Conservation (phyloP, 768 basidiomycete genomes). For the Amanita molliuscula region DNA sequence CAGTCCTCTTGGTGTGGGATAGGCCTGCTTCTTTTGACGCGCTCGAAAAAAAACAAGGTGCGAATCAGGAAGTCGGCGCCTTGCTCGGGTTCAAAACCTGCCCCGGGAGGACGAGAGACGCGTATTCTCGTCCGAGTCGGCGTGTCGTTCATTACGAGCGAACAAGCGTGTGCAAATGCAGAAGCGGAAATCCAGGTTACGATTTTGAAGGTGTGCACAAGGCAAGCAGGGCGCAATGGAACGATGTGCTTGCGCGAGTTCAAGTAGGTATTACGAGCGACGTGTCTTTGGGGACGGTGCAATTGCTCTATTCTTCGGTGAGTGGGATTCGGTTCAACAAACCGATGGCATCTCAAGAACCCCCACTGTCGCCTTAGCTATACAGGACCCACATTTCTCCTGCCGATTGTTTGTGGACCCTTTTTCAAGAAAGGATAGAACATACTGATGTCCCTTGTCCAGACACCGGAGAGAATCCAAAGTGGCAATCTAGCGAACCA, state of each 20-base stretch:
- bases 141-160: conserved; percentile 52
- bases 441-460: not conserved
- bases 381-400: conserved; percentile 57
- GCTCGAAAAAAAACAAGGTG: not conserved
- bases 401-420: conserved; percentile 42
- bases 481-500: conserved; percentile 53
- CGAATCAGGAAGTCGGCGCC: conserved; percentile 30
- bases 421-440: not conserved
- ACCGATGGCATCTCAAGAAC: not conserved
- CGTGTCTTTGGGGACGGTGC: conserved; percentile 37
- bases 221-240: conserved; percentile 39
- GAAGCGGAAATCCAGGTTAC: conserved; percentile 50
- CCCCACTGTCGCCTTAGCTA: conserved; percentile 21
- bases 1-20: conserved; percentile 5
- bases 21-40: not conserved
- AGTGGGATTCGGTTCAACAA: conserved; percentile 9
- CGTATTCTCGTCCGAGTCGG: conserved; percentile 50
- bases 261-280: conserved; percentile 40
- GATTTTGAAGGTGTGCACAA: conserved; percentile 40
- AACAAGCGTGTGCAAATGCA: conserved; percentile 52
- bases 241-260: conserved; percentile 43
- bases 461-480: conserved; percentile 59
- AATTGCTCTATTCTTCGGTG: conserved; percentile 52
- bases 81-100: conserved; percentile 40
- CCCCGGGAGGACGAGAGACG: conserved; percentile 23